Evolutionary conservation across 352 stramenopile species (phyloP), one percentile per base, ranked within the genome.

Genomic region (Phytophthora sansomeana): DNA sequence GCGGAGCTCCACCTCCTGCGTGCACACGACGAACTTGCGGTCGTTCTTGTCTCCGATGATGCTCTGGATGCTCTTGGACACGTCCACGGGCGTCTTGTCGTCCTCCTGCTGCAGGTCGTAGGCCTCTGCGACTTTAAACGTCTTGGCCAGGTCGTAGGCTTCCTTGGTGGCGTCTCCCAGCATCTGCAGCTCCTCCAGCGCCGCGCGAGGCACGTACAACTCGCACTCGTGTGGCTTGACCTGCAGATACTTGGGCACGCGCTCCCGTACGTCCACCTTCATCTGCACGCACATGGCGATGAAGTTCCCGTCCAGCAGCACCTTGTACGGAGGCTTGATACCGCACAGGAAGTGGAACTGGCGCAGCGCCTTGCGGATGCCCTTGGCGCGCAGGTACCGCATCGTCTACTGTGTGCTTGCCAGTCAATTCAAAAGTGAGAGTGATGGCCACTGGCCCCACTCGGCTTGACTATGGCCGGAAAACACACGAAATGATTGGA

Each of bases 321-420:
- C 81, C 53, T 91, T 89, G 71, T 95, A 96, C 7, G 88, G 88
- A 42, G 86, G 63, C 61, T 94, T 96, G 73, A 96, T 90, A 38
- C 88, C 88, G 63, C 86, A 96, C 55, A 95, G 69, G 62, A 96
- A 94, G 73, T 95, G 86, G 78, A 94, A 96, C 69, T 95, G 86
- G 55, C 85, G 84, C 56, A 96, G 75, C 67, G 85, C 84, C 75
- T 96, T 96, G 74, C 88, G 86, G 58, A 93, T 96, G 72, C 82
- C 80, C 77, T 96, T 96, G 58, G 85, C 78, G 39, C 88, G 85
- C 19, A 96, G 80, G 56, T 94, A 90, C 1, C 88, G 77, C 88
- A 96, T 96, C n/a, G 16, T 21, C 7, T 33, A 19, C 9, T 35
- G 16, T 51, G 11, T 67, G 17, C 29, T 62, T 65, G n/a, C 60